Percentiles rank a stretch among this genome's conserved stretches.
Conservation (phyloP, 129 eudicot species). For the Tagetes patula region DNA sequence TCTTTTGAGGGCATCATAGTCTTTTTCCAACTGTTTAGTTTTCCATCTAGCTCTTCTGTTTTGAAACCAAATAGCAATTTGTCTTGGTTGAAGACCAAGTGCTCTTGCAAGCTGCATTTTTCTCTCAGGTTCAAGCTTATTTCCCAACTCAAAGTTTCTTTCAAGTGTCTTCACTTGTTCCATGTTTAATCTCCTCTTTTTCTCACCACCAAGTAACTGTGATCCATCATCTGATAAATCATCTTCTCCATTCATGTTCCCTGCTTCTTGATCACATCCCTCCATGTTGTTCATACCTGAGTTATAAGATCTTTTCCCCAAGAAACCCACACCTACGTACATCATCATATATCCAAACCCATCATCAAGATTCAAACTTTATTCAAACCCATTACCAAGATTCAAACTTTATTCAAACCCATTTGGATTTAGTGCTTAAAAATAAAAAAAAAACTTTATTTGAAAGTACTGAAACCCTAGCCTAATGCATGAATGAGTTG, state of each 20-base stretch:
- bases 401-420: conserved; percentile 9
- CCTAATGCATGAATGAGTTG: too few relatives aligned
- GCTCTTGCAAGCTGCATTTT: conserved; percentile 97
- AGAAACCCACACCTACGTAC: conserved; percentile 65
- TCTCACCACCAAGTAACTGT: conserved; percentile 57
- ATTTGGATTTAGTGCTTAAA: background rate
- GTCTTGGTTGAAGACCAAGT: conserved; percentile 97
- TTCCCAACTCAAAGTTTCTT: conserved; percentile 89
- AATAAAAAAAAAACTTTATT: background rate
- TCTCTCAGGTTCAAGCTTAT: conserved; percentile 96
- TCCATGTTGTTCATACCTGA: conserved; percentile 55
- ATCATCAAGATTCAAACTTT: conserved; percentile 10
- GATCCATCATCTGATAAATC: conserved; percentile 83
- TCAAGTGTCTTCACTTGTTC: conserved; percentile 95
- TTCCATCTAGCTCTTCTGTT: conserved; percentile 98
- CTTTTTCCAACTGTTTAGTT: conserved; percentile 94
- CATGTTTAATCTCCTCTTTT: conserved; percentile 92
- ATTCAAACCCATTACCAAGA: background rate
- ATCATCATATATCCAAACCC: background rate
- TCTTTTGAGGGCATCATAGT: conserved; percentile 79
- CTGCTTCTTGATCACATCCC: conserved; percentile 46
- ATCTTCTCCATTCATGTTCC: conserved; percentile 57
- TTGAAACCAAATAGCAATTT: conserved; percentile 97
- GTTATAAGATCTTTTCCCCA: conserved; percentile 71
- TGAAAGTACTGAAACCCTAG: too few relatives aligned